Base-by-base conservation (phyloP, 164 flowering plant species). In the Euptelea pleiosperma region DNA sequence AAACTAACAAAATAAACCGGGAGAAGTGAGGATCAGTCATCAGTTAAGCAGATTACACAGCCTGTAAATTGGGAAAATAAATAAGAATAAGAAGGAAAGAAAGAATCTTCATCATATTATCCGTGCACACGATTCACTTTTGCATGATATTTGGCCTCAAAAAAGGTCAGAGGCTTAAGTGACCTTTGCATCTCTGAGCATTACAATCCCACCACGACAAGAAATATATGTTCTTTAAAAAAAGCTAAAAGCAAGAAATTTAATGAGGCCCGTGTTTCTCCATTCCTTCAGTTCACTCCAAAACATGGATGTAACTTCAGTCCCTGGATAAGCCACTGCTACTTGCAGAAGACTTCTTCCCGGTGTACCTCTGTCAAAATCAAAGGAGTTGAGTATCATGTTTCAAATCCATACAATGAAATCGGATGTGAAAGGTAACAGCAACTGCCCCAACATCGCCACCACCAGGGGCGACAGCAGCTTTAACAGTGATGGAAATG, bases 341-440 rank as follows among this genome's bases (percentile, higher is more conserved):
- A 41, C 71, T 58, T 7, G 78, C 64, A 54, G 77, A 62, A 41
- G 81, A 33, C 59, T 57, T 77, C 70, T 75, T 75, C 48, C 82
- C 76, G 12, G 70, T 67, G 49, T 83, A 80, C 63, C 57, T 79
- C 85, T 83, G 80, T 49, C n/a, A 61, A 58, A 56, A 58, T 30
- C 42, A 37, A 24, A 6, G 21, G 11, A 36, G 24, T 45, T 16
- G 2, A n/a, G 5, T 9, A 11, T 28, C 0, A 21, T 19, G 10
- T 50, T 16, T 4, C 2, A 50, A 50, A 19, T 2, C 1, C 16
- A 1, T 8, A 15, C n/a, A 6, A 41, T 35, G 15, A 45, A 16
- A 41, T 40, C 15, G 15, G 11, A n/a, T n/a, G 6, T 12, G 21
- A n/a, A n/a, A n/a, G n/a, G n/a, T n/a, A n/a, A n/a, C n/a, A n/a